Percentiles rank a stretch among this genome's conserved stretches.
Conservation (phyloP, 306 rosid genomes). For the Vigna mungo region DNA sequence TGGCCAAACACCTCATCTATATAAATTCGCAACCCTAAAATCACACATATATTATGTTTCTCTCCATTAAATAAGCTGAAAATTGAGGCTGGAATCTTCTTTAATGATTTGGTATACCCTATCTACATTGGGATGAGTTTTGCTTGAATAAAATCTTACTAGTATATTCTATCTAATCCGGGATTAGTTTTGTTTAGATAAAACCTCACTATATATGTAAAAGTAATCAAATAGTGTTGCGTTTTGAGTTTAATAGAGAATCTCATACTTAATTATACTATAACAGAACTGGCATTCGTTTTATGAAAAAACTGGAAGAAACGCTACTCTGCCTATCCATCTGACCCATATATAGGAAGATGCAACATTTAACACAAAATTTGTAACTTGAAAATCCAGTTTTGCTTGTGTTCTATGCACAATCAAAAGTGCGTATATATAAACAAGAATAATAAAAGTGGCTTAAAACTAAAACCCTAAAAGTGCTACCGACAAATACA, state of each 20-base stretch:
- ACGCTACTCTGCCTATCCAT: background rate
- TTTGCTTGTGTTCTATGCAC: background rate
- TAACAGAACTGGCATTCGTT: background rate
- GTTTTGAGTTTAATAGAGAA: background rate
- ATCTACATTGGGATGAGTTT: background rate
- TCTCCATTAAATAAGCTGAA: slow-evolving; percentile 8
- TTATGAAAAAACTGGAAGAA: background rate
- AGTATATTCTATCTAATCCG: background rate
- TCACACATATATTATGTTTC: background rate
- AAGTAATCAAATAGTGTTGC: background rate
- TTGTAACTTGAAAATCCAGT: background rate
- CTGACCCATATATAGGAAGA: background rate
- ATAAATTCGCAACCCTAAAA: slow-evolving; percentile 19
- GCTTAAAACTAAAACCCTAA: slow-evolving; percentile 30
- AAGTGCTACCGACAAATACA: slow-evolving; percentile 3
- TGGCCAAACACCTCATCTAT: background rate
- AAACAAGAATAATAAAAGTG: background rate
- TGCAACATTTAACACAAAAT: background rate
- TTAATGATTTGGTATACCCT: background rate
- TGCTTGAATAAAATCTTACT: background rate
- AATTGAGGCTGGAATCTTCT: slow-evolving; percentile 15
- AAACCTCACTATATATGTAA: background rate
- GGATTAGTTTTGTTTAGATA: no score
- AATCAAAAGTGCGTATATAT: background rate
- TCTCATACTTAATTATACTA: background rate